A percentile compares a stretch with the other conserved stretches of the same genome.
Conservation (phyloP, 768 basidiomycete species). For the Mycena vitilis region DNA sequence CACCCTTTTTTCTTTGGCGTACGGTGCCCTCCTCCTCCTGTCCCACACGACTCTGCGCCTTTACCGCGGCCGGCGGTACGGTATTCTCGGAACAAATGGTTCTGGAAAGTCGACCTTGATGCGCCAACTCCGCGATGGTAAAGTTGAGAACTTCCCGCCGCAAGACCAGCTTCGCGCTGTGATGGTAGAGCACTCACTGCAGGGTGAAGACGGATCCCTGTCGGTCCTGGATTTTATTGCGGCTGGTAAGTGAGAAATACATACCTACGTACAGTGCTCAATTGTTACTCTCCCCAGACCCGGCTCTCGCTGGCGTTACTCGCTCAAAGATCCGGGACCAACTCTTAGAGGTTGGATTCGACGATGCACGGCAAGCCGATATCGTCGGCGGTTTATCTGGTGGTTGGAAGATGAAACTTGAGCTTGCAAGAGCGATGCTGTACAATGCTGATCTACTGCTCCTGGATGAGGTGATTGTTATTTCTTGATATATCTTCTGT, state of each 20-base stretch:
- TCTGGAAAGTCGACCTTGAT: conserved; percentile 96
- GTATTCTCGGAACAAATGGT: conserved; percentile 96
- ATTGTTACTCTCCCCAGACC: conserved; percentile 59
- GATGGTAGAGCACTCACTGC: conserved; percentile 97
- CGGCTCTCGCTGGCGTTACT: conserved; percentile 69
- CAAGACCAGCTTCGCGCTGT: conserved; percentile 87
- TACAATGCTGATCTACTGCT: conserved; percentile 91
- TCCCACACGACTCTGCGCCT: conserved; percentile 94
- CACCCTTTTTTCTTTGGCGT: conserved; percentile 94
- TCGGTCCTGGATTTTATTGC: conserved; percentile 92
- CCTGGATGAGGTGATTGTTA: conserved; percentile 77
- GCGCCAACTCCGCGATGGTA: conserved; percentile 94
- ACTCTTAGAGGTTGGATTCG: conserved; percentile 91
- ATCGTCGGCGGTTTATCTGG: conserved; percentile 92
- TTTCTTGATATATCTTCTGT: conserved; percentile 17
- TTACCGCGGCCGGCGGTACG: conserved; percentile 91
- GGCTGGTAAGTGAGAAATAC: conserved; percentile 62
- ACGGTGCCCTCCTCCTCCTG: conserved; percentile 92
- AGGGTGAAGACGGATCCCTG: conserved; percentile 89
- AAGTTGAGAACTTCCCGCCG: conserved; percentile 96
- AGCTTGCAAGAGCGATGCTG: conserved; percentile 95
- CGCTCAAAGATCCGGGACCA: conserved; percentile 81
- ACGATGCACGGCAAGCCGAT: conserved; percentile 85
- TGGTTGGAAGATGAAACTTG: conserved; percentile 99
- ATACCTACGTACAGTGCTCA: neutral